Percentiles rank a stretch among this genome's conserved stretches.
phyloP scores from a whole-genome alignment of 495 filamentous ascomycete species.

The Podospora bellae-mahoneyi region DNA sequence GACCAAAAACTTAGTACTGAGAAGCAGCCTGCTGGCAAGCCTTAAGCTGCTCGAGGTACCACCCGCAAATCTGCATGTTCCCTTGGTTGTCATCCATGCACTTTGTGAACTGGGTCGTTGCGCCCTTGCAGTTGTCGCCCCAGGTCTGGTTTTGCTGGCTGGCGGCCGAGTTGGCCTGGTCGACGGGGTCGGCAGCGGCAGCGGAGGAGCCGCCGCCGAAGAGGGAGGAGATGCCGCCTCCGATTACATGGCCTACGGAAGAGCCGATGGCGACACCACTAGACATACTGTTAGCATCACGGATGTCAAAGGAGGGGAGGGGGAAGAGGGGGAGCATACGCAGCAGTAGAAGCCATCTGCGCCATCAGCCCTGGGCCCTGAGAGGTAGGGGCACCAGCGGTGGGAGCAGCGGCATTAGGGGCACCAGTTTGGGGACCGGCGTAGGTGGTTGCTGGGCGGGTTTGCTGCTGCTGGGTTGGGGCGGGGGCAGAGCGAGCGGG shows the following conservation, averaged over 20 bases:
- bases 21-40: conserved; percentile 80
- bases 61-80: conserved; percentile 91
- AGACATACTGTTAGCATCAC: conserved; percentile 20
- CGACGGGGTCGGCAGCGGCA: conserved; percentile 56
- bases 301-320: background rate
- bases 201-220: conserved; percentile 68
- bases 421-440: conserved; percentile 50
- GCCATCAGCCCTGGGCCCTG: conserved; percentile 72
- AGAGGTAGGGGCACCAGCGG: conserved; percentile 44
- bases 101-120: conserved; percentile 81
- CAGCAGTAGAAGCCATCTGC: conserved; percentile 83
- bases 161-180: conserved; percentile 35
- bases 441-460: conserved; percentile 62
- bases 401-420: conserved; percentile 46
- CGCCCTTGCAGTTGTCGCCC: conserved; percentile 69
- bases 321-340: conserved; percentile 52
- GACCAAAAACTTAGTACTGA: conserved; percentile 60
- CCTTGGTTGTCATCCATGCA: conserved; percentile 94
- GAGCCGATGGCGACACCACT: conserved; percentile 96
- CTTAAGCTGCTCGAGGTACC: conserved; percentile 91
- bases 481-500: conserved; percentile 59
- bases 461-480: conserved; percentile 57
- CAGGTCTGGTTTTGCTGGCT: conserved; percentile 44
- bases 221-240: conserved; percentile 83
- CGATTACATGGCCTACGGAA: conserved; percentile 90